These are phyloP conservation scores for Daldinia caldariorum DNA, from an alignment of 495 filamentous ascomycete genomes.

Conservation along the genomic window DNA sequence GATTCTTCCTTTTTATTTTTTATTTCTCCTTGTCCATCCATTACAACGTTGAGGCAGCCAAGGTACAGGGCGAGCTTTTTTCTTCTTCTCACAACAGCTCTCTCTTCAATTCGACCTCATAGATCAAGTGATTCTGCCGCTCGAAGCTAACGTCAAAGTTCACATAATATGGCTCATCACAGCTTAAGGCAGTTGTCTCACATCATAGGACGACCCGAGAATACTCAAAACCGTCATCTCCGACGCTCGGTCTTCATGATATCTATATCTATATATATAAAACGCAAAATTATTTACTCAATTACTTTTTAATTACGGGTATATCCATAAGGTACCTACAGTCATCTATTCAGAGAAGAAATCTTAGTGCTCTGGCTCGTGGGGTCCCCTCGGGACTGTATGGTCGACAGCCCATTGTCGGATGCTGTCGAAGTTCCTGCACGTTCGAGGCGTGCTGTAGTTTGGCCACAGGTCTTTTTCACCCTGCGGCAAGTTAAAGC, in stretches of 20 bases:
- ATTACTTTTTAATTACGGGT: neutral
- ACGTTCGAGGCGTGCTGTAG: conserved; percentile 59
- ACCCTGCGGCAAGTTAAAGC: conserved; percentile 55
- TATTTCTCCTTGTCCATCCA: neutral
- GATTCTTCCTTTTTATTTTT: too few relatives aligned
- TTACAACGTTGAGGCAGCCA: conserved; percentile 4
- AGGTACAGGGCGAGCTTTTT: conserved; percentile 15
- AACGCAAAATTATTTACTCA: neutral
- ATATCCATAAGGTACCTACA: neutral
- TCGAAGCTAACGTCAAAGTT: conserved; percentile 4
- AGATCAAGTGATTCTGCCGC: conserved; percentile 19
- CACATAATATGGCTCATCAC: conserved; percentile 3
- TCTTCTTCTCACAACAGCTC: conserved; percentile 16
- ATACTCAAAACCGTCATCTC: neutral
- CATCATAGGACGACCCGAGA: neutral
- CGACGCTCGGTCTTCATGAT: neutral
- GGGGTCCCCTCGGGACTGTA: conserved; percentile 52
- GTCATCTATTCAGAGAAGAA: conserved; percentile 5
- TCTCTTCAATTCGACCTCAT: conserved; percentile 14
- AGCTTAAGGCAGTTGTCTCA: conserved; percentile 23
- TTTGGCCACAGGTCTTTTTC: conserved; percentile 59
- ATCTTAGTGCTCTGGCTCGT: conserved; percentile 43
- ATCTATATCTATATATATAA: neutral
- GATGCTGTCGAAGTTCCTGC: conserved; percentile 61
- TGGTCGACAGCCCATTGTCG: conserved; percentile 62